These are phyloP conservation scores for Annulohypoxylon nitens DNA, from an alignment of 495 filamentous ascomycete genomes.

Conservation along the genomic window DNA sequence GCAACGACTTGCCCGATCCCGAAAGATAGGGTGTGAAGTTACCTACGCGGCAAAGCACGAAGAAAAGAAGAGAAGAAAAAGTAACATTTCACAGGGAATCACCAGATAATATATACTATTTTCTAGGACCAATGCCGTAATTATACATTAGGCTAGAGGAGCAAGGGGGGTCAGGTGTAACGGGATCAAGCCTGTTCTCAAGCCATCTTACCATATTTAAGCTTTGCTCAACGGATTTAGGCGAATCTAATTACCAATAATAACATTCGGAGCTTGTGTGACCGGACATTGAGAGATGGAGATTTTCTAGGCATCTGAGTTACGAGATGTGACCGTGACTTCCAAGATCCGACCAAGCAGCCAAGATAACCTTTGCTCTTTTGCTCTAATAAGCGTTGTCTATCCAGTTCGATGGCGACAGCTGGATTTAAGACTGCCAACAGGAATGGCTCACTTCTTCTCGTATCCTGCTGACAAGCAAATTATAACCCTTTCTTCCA, in stretches of 20 bases:
- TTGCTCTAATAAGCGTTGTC: neutral
- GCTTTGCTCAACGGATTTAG: conserved; percentile 3
- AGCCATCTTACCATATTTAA: conserved; percentile 14
- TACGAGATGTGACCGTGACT: neutral
- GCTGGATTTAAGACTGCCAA: conserved; percentile 4
- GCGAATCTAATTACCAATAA: conserved; percentile 5
- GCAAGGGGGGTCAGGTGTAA: conserved; percentile 15
- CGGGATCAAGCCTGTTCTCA: conserved; percentile 33
- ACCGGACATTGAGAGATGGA: neutral
- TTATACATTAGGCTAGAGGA: conserved; percentile 19
- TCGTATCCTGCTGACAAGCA: conserved; percentile 17
- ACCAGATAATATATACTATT: conserved; percentile 19
- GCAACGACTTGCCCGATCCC: conserved; percentile 42
- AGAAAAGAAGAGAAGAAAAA: conserved; percentile 10
- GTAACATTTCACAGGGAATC: neutral
- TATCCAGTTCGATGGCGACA: conserved; percentile 24
- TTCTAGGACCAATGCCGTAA: conserved; percentile 16
- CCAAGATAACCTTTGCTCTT: neutral
- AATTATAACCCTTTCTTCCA: conserved; percentile 23
- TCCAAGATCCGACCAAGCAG: neutral
- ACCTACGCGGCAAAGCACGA: conserved; percentile 33
- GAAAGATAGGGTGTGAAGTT: conserved; percentile 40
- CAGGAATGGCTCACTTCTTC: conserved; percentile 3
- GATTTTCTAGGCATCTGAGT: neutral
- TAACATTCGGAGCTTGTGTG: conserved; percentile 2